Conservation (phyloP, 108 stramenopile genomes). For the Thalassiosira profunda region DNA sequence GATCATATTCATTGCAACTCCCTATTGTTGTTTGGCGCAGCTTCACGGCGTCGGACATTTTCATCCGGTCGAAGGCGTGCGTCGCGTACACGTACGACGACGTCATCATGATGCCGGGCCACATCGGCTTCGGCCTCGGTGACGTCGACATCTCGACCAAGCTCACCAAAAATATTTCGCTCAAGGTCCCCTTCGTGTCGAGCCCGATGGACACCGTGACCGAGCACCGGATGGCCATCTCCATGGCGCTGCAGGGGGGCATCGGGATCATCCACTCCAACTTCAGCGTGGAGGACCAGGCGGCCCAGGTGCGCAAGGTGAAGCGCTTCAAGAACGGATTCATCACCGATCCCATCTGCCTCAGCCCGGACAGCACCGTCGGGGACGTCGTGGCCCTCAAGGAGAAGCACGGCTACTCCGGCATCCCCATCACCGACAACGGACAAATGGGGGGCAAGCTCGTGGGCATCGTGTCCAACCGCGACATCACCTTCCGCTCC, state of each 20-base stretch:
- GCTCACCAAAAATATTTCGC: slow-evolving; percentile 90
- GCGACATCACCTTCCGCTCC: slow-evolving; percentile 98
- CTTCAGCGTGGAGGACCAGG: slow-evolving; percentile 94
- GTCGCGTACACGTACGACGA: slow-evolving; percentile 99
- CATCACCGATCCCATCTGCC: slow-evolving; percentile 98
- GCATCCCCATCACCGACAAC: slow-evolving; percentile 98
- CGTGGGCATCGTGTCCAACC: slow-evolving; percentile 97
- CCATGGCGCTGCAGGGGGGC: slow-evolving; percentile 99
- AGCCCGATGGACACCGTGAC: slow-evolving; percentile 99
- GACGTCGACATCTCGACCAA: slow-evolving; percentile 95
- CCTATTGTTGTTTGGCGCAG: slow-evolving; percentile 21
- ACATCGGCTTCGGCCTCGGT: slow-evolving; percentile 93
- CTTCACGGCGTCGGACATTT: slow-evolving; percentile 83
- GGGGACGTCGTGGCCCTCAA: slow-evolving; percentile 91
- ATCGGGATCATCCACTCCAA: slow-evolving; percentile 99
- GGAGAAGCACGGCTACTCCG: slow-evolving; percentile 90
- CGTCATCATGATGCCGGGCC: slow-evolving; percentile 98
- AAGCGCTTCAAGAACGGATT: slow-evolving; percentile 99
- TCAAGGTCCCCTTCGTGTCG: slow-evolving; percentile 96
- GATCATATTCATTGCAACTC: neutral
- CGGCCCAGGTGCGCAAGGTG: slow-evolving; percentile 90
- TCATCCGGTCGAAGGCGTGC: slow-evolving; percentile 80
- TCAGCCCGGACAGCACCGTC: slow-evolving; percentile 92
- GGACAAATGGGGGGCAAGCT: slow-evolving; percentile 98
- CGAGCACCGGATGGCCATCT: slow-evolving; percentile 97